phyloP scores from a whole-genome alignment of 495 filamentous ascomycete species.

The Aspergillus leporis region DNA sequence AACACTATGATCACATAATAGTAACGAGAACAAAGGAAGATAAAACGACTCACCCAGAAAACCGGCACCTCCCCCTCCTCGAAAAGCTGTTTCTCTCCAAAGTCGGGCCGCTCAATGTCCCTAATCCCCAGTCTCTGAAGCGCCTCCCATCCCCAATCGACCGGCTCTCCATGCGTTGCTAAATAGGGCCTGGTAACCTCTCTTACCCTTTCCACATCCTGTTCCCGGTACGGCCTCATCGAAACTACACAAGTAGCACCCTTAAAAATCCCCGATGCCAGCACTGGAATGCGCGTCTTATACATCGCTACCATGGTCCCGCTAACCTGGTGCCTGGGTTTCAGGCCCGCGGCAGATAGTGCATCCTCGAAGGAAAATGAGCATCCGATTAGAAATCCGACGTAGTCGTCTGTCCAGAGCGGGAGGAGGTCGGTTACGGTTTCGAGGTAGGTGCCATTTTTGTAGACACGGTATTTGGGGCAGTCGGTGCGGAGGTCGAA shows the following conservation, averaged over 20 bases:
- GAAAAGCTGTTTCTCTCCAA: conserved; percentile 40
- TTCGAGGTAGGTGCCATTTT: conserved; percentile 30
- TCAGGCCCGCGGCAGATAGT: conserved; percentile 42
- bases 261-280: conserved; percentile 54
- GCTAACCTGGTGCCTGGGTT: conserved; percentile 42
- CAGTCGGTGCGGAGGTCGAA: conserved; percentile 54
- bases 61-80: conserved; percentile 49
- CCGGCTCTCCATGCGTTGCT: conserved; percentile 56
- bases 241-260: conserved; percentile 50
- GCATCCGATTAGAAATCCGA: conserved; percentile 59
- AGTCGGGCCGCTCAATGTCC: conserved; percentile 47
- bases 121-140: conserved; percentile 44
- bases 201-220: conserved; percentile 49
- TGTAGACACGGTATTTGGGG: conserved; percentile 55
- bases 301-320: conserved; percentile 54
- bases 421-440: conserved; percentile 35
- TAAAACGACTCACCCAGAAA: conserved; percentile 43
- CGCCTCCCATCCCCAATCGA: conserved; percentile 61
- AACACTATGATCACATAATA: neutral
- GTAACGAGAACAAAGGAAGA: neutral
- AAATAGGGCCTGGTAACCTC: conserved; percentile 47
- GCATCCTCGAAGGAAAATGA: conserved; percentile 57
- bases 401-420: conserved; percentile 51
- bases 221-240: conserved; percentile 51
- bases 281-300: conserved; percentile 46